Percentiles rank a stretch among this genome's conserved stretches.
phyloP scores from a whole-genome alignment of 2,329 filamentous ascomycete species.

The Macroventuria anomochaeta region DNA sequence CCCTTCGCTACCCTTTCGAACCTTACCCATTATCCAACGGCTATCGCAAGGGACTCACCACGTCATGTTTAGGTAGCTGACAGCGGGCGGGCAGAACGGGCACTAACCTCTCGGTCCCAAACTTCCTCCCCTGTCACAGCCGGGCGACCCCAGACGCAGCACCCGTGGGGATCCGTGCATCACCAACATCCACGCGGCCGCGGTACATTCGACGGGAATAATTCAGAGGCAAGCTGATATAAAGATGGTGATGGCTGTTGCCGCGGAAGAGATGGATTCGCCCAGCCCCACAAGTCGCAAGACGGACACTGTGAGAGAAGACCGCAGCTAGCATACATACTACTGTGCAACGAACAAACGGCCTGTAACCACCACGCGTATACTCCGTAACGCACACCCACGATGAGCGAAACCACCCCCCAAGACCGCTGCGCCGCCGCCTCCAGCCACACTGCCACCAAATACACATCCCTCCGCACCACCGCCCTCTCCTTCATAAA shows the following conservation, averaged over 20 bases:
- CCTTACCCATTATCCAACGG: not conserved
- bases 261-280: no score
- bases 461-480: not conserved
- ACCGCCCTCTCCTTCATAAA: constrained; percentile 3
- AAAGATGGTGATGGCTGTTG: not conserved
- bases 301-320: no score
- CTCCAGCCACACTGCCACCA: not conserved
- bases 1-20: no score
- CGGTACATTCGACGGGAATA: not conserved
- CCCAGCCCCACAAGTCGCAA: no score
- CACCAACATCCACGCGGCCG: not conserved
- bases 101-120: constrained; percentile 18
- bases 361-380: no score
- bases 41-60: not conserved
- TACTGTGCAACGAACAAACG: no score
- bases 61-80: constrained; percentile 11
- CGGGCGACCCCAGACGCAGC: constrained; percentile 7
- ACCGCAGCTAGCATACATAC: no score
- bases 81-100: constrained; percentile 12
- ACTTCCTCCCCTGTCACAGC: constrained; percentile 2
- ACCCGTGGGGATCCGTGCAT: constrained; percentile 10
- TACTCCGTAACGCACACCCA: no score
- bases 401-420: not conserved
- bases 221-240: not conserved
- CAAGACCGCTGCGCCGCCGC: not conserved